Evolutionary conservation across 148 eudicot species (phyloP), one percentile per base, ranked within the genome.

Genomic region (Nepenthes mirabilis): DNA sequence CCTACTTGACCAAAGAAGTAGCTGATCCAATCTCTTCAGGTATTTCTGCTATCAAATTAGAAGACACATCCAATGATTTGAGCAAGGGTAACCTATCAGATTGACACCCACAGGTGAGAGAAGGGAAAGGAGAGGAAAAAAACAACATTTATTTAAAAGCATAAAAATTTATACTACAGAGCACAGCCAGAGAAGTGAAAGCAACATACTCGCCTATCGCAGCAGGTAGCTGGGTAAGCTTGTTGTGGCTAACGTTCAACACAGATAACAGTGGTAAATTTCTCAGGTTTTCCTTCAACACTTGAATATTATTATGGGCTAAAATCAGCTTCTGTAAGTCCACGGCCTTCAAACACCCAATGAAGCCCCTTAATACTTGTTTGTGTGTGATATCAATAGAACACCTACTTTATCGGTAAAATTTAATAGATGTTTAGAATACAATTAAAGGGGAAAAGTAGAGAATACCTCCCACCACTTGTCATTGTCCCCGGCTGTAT

Each of bases 381-480:
- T 40, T 8, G 8, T 40, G 8, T 3, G 45, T 8, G 6, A 40
- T 40, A 40, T 23, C 23, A 23, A 23, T 23, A 23, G 23, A 40
- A 40, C 45, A 33, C 9, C 11, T 55, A 8, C n/a, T 23, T 32
- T 55, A 34, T 23, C 37, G 36, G 64, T 5, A 2, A 13, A 23
- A 52, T 5, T 13, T 1, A 6, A 52, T 32, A 10, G 36, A 33
- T 7, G 11, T 33, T n/a, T 2, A 35, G 40, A 56, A 59, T 56
- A 51, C 35, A 60, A 64, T 13, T 12, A 53, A 32, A 37, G 35
- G 48, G 63, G 23, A 51, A 9, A 66, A 47, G 23, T 37, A 34
- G 34, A 35, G 7, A 66, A 45, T 77, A 93, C 99, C 99, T 93
- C 99, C 99, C 99, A 93, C 99, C 99, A 93, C 43, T 81, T 88